Conservation (phyloP, 768 basidiomycete species). For the Suillus clintonianus region DNA sequence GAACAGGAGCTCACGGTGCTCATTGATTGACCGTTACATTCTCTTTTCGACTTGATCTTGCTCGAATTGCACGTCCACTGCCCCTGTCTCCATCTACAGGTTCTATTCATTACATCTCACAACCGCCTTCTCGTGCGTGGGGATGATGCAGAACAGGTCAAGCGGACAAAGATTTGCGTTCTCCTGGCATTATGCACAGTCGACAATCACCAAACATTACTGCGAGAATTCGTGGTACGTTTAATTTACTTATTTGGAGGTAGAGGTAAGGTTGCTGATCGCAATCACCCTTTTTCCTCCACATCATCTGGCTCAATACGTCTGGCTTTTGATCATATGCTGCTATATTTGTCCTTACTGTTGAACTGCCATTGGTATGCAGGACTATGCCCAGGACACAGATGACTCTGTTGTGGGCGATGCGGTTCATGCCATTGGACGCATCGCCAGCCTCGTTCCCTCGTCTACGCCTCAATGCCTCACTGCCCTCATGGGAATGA, state of each 20-base stretch:
- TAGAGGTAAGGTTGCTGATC: not conserved
- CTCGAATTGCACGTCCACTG: no score
- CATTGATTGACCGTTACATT: constrained; percentile 25
- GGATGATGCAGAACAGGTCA: constrained; percentile 65
- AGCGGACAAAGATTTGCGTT: constrained; percentile 74
- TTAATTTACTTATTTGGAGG: not conserved
- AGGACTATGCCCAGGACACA: constrained; percentile 84
- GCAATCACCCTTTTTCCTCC: constrained; percentile 1
- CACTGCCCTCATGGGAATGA: constrained; percentile 73
- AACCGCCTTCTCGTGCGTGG: constrained; percentile 68
- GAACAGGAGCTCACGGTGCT: not conserved
- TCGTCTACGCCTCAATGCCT: constrained; percentile 73
- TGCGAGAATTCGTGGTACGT: constrained; percentile 85
- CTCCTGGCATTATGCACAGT: constrained; percentile 63
- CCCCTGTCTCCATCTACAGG: not conserved
- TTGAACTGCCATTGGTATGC: not conserved
- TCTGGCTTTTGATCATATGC: not conserved
- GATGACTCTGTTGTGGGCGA: constrained; percentile 72
- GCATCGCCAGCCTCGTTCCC: constrained; percentile 67
- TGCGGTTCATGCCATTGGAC: constrained; percentile 79
- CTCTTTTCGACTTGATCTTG: constrained; percentile 29
- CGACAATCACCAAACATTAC: constrained; percentile 68
- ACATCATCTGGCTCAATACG: not conserved
- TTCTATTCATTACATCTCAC: constrained; percentile 62
- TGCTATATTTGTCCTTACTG: not conserved